These are phyloP conservation scores for Soucietia sequanensis DNA, from an alignment of 805 yeast genomes.

Conservation along the genomic window DNA sequence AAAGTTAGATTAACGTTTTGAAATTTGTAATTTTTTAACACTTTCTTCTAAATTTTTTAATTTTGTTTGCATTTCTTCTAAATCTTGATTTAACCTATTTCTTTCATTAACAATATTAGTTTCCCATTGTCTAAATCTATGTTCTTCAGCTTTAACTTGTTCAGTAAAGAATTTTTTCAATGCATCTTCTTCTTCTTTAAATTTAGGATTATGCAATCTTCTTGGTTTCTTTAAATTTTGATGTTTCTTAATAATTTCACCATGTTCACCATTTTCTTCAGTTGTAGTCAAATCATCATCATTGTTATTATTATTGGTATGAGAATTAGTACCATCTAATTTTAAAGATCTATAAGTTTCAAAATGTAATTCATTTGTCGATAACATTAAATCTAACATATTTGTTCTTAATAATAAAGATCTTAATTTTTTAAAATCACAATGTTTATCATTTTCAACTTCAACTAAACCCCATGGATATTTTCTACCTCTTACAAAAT, in stretches of 20 bases:
- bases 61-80: slow-evolving; percentile 82
- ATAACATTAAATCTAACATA: slow-evolving; percentile 75
- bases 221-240: slow-evolving; percentile 46
- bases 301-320: slow-evolving; percentile 31
- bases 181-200: slow-evolving; percentile 93
- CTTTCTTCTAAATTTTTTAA: slow-evolving; percentile 74
- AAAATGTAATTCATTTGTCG: slow-evolving; percentile 80
- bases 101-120: slow-evolving; percentile 93
- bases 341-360: slow-evolving; percentile 75
- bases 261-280: slow-evolving; percentile 23
- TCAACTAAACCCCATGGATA: slow-evolving; percentile 92
- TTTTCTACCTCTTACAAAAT: slow-evolving; percentile 70
- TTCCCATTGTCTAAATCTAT: slow-evolving; percentile 98
- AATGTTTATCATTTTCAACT: slow-evolving; percentile 81
- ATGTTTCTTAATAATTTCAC: slow-evolving; percentile 28
- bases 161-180: slow-evolving; percentile 93
- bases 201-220: slow-evolving; percentile 77
- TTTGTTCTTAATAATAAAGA: slow-evolving; percentile 76
- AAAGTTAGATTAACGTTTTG: slow-evolving; percentile 21
- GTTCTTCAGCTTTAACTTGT: slow-evolving; percentile 94
- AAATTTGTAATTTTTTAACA: slow-evolving; percentile 55
- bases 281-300: slow-evolving; percentile 30
- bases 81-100: slow-evolving; percentile 88
- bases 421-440: slow-evolving; percentile 82
- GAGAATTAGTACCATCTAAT: slow-evolving; percentile 45